Conservation (phyloP, 1,284 basidiomycete genomes). For the Trichosporon asahii region DNA sequence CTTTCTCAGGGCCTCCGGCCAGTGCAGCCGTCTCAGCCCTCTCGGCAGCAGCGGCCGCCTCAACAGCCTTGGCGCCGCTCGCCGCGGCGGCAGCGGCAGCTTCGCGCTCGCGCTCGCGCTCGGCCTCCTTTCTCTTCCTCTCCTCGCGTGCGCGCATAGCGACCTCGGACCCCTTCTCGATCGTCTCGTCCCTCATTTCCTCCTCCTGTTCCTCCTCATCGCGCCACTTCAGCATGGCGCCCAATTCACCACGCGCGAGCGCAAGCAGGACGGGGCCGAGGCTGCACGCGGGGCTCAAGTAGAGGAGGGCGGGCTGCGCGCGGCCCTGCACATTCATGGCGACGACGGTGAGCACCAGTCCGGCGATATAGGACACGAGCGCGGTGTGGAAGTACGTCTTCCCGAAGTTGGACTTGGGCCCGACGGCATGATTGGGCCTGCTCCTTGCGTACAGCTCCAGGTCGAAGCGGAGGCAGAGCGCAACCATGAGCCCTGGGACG, state of each 20-base stretch:
- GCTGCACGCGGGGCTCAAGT: slow-evolving; percentile 64
- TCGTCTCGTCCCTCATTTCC: slow-evolving; percentile 31
- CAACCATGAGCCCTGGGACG: slow-evolving; percentile 74
- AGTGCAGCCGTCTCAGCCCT: slow-evolving; percentile 1
- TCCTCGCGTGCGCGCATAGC: slow-evolving; percentile 32
- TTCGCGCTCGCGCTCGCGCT: not conserved
- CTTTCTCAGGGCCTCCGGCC: slow-evolving; percentile 4
- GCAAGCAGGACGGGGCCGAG: slow-evolving; percentile 49
- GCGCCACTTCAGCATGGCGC: slow-evolving; percentile 42
- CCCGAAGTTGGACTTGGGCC: slow-evolving; percentile 52
- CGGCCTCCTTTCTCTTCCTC: not conserved
- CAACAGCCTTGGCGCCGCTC: not conserved
- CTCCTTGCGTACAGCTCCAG: slow-evolving; percentile 51
- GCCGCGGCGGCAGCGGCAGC: slow-evolving; percentile 6
- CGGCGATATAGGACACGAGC: slow-evolving; percentile 71
- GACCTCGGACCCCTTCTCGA: slow-evolving; percentile 43
- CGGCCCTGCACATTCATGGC: slow-evolving; percentile 79
- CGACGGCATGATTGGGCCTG: slow-evolving; percentile 33
- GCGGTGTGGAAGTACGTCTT: slow-evolving; percentile 78
- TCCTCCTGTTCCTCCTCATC: slow-evolving; percentile 34
- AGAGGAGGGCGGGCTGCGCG: slow-evolving; percentile 90
- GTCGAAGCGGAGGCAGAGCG: slow-evolving; percentile 85
- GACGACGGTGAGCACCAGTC: slow-evolving; percentile 72
- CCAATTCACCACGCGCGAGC: slow-evolving; percentile 46
- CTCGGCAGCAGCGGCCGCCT: not conserved